Evolutionary conservation across 2,329 filamentous ascomycete species (phyloP), one percentile per base, ranked within the genome.

Genomic region (Keithomyces neogunnii): DNA sequence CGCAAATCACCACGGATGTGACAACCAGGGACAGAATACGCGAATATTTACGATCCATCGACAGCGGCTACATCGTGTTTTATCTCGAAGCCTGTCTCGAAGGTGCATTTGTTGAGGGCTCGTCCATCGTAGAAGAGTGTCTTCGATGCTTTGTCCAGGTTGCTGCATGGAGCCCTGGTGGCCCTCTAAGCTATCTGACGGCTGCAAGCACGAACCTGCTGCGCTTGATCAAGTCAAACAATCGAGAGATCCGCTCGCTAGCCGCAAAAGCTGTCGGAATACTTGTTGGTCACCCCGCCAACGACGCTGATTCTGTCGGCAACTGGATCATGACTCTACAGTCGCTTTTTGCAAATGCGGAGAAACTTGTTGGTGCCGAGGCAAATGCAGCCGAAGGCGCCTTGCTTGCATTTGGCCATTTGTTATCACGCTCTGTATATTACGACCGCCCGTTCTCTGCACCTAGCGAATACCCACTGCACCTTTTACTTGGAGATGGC

Each of bases 201-300:
- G 59, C 66, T 4, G 72, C 75, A 30, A 71, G 75, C 1, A 64
- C 67, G 5, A 73, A 77, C 45, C 68, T 95, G 19, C 65, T 85
- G 30, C 70, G 74, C 7, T 72, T 84, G 8, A 72, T 91, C 50
- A 76, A 76, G 55, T 89, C 87, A 5, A 93, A 91, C 63, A 85
- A 87, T 57, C 77, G 82, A 54, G 77, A 82, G 50, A 76, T 86
- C 5, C 79, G 91, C 36, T 72, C 75, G 38, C 72, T 85, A 31
- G 84, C 84, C 1, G 84, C 89, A 13, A 83, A 82, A 53, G 79
- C 82, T 0, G 81, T 90, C 59, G 91, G 90, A 1, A 85, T 96
- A 10, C 68, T 96, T 4, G 82, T 80, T 1, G 85, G 89, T 0
- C 86, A 92, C 63, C 73, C 75, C 3, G 61, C 59, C 5, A 74